These are phyloP conservation scores for Saposhnikovia divaricata DNA, from an alignment of 129 eudicot genomes.

Conservation along the genomic window DNA sequence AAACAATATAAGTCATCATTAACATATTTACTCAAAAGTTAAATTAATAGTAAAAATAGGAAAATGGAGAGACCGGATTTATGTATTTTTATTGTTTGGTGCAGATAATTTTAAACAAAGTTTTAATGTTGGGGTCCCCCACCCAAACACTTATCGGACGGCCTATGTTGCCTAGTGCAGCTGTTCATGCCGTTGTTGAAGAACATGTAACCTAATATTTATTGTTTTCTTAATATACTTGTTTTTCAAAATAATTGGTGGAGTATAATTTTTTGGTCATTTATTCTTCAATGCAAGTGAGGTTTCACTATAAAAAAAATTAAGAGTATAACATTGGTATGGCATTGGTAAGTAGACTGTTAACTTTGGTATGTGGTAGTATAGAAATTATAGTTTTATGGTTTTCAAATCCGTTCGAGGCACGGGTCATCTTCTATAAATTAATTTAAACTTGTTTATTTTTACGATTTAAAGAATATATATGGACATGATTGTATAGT, in stretches of 20 bases:
- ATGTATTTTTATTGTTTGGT: neutral
- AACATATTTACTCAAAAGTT: too few species aligned
- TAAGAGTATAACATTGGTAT: neutral
- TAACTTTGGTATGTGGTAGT: neutral
- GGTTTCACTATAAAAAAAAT: neutral
- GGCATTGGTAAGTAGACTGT: neutral
- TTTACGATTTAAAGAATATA: too few species aligned
- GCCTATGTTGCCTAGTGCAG: slow-evolving; percentile 76
- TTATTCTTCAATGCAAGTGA: neutral
- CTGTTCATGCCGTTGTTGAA: slow-evolving; percentile 93
- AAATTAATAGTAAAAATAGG: too few species aligned
- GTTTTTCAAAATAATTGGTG: neutral
- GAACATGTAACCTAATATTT: slow-evolving; percentile 62
- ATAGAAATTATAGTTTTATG: neutral
- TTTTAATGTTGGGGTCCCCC: slow-evolving; percentile 81
- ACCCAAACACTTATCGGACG: slow-evolving; percentile 90
- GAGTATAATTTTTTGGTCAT: neutral
- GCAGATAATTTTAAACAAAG: slow-evolving; percentile 84
- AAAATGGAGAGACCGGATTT: too few species aligned
- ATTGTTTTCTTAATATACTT: neutral
- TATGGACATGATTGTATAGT: too few species aligned
- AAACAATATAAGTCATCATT: too few species aligned
- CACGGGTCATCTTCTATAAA: too few species aligned
- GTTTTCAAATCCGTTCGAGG: too few species aligned
- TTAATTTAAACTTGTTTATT: too few species aligned